Conservation (phyloP, 257 asterid genomes). For the Gentiana dahurica region DNA sequence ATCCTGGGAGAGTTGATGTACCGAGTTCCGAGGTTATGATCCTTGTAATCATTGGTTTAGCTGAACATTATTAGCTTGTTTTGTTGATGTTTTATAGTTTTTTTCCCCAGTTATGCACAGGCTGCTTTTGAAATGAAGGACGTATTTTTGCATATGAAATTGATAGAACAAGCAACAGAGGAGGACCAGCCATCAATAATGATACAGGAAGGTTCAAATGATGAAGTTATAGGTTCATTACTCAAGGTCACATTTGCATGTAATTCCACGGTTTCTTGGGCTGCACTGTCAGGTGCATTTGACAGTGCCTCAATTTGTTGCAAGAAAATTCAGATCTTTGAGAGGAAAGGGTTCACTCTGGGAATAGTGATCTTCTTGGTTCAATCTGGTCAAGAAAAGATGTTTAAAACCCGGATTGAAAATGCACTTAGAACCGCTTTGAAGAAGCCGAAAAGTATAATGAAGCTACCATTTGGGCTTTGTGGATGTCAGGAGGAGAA, state of each 20-base stretch:
- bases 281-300: conserved; percentile 83
- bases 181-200: conserved; percentile 75
- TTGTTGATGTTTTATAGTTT: no score
- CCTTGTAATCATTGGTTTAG: no score
- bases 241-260: conserved; percentile 86
- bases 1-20: no score
- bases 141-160: conserved; percentile 85
- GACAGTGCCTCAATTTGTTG: conserved; percentile 85
- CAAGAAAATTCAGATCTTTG: conserved; percentile 81
- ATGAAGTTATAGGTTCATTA: conserved; percentile 42
- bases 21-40: no score
- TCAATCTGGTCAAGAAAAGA: conserved; percentile 69
- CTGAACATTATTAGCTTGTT: background rate
- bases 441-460: conserved; percentile 62
- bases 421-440: conserved; percentile 62
- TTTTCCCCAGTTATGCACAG: conserved; percentile 62
- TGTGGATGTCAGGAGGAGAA: conserved; percentile 93
- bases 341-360: conserved; percentile 82
- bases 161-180: conserved; percentile 70
- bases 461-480: conserved; percentile 85
- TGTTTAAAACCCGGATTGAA: conserved; percentile 64
- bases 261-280: conserved; percentile 83
- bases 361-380: conserved; percentile 60
- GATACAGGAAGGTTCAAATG: conserved; percentile 71
- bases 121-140: conserved; percentile 97